Evolutionary conservation across 2,329 filamentous ascomycete genomes (phyloP).

Genomic region (Teratosphaeria epicoccoides): DNA sequence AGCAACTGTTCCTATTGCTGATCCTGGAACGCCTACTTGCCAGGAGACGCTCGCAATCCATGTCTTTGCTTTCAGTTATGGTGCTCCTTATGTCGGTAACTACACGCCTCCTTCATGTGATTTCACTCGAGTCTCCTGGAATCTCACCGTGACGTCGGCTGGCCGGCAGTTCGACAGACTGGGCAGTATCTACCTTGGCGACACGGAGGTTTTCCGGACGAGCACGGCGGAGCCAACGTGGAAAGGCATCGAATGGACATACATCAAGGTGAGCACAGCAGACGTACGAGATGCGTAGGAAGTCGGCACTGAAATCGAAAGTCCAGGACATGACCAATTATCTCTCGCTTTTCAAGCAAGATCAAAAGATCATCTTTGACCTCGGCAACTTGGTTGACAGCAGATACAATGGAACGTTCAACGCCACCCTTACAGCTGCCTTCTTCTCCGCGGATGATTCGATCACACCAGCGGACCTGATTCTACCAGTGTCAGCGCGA

Average conservation of each 20-base stretch:
- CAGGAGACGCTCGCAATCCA: constrained; percentile 56
- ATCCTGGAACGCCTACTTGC: constrained; percentile 30
- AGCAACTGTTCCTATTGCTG: constrained; percentile 18
- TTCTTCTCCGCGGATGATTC: constrained; percentile 49
- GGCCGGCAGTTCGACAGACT: constrained; percentile 70
- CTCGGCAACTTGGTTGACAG: constrained; percentile 62
- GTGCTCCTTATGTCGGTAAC: constrained; percentile 59
- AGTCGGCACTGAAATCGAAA: neutral
- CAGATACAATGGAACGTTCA: constrained; percentile 62
- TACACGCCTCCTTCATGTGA: constrained; percentile 57
- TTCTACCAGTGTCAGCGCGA: constrained; percentile 54
- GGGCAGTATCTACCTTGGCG: constrained; percentile 63
- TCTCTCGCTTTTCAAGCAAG: constrained; percentile 54
- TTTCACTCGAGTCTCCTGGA: constrained; percentile 66
- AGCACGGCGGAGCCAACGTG: constrained; percentile 69
- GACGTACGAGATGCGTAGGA: neutral
- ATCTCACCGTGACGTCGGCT: constrained; percentile 60
- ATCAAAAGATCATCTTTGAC: constrained; percentile 70
- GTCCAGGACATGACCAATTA: constrained; percentile 58
- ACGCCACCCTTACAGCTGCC: constrained; percentile 62
- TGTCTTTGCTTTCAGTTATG: constrained; percentile 62
- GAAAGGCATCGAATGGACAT: constrained; percentile 63
- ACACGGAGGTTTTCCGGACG: constrained; percentile 72
- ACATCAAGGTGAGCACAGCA: constrained; percentile 44
- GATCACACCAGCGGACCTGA: constrained; percentile 46